A percentile compares a stretch with the other conserved stretches of the same genome.
Conservation (phyloP, 2,329 filamentous ascomycete genomes). For the Pseudogymnoascus sp. region DNA sequence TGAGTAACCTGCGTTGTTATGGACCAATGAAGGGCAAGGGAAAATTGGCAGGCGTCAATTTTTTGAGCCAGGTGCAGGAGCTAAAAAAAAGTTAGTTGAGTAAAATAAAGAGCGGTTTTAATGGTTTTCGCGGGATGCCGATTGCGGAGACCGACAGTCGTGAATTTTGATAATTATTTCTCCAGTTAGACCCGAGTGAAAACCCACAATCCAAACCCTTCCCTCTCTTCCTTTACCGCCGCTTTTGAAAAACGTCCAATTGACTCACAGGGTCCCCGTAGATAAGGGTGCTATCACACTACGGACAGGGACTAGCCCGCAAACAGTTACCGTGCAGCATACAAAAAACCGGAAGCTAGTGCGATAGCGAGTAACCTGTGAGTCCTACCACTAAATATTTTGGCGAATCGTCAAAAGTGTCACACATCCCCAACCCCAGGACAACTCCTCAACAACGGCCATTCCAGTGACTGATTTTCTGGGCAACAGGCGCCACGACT, state of each 20-base stretch:
- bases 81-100: background rate
- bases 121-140: background rate
- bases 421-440: slow-evolving; percentile 9
- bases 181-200: background rate
- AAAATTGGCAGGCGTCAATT: background rate
- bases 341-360: slow-evolving; percentile 7
- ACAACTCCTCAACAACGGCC: slow-evolving; percentile 12
- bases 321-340: slow-evolving; percentile 5
- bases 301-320: background rate
- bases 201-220: slow-evolving; percentile 9
- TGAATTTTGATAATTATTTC: slow-evolving; percentile 7
- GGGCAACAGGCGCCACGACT: slow-evolving; percentile 8
- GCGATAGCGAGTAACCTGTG: slow-evolving; percentile 6
- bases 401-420: background rate
- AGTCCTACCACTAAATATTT: slow-evolving; percentile 6
- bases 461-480: slow-evolving; percentile 7
- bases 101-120: background rate
- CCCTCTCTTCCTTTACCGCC: background rate
- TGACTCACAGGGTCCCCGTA: slow-evolving; percentile 6
- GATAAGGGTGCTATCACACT: slow-evolving; percentile 2
- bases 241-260: background rate
- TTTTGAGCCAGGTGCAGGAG: slow-evolving; percentile 6
- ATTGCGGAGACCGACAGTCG: background rate
- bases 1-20: background rate
- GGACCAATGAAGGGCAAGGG: background rate